Evolutionary conservation across 2,329 filamentous ascomycete species (phyloP), one percentile per base, ranked within the genome.

Genomic region (Alternaria sp.): DNA sequence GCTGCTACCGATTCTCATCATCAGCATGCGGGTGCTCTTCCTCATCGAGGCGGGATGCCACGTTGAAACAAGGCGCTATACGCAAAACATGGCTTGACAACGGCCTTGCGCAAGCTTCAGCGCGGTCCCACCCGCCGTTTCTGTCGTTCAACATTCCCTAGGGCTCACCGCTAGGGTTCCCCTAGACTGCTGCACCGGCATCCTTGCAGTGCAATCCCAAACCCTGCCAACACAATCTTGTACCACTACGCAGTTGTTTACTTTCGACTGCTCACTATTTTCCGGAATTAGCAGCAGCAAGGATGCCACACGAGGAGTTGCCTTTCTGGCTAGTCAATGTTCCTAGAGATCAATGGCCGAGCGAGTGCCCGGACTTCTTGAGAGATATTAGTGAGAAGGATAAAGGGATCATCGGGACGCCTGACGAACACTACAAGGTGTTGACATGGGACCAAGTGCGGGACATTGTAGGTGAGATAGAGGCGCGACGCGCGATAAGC

Each of bases 291-390:
- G 39, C 57, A 30, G 47, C 41, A 8, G 41, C 54, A 26, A 43
- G 36, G 12, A 64, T 64, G 61, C 54, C 54, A 12, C 42, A 58
- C 47, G 58, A 62, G 18, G 59, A 55, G 43, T 64, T 85, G 24
- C 89, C 90, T 0, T 96, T 90, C 81, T 97, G 93, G 93, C 90
- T 94, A 64, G 85, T 91, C 78, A 97, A 97, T 77, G 81, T 96
- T 16, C 88, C 91, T 0, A 79, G 81, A 36, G 75, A 82, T 26
- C 80, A 89, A 64, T 87, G 89, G 75, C 87, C 89, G 0, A 69
- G 78, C 3, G 82, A 88, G 54, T 96, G 93, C 72, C 94, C 94
- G 0, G 83, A 85, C 6, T 95, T 87, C 74, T 86, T 97, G 38
- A 78, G 74, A 51, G 82, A 86, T 65, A 80, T 90, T 56, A 85